Percentiles rank a stretch among this genome's conserved stretches.
phyloP scores from a whole-genome alignment of 2,329 filamentous ascomycete species.

The Colletotrichum sp. region DNA sequence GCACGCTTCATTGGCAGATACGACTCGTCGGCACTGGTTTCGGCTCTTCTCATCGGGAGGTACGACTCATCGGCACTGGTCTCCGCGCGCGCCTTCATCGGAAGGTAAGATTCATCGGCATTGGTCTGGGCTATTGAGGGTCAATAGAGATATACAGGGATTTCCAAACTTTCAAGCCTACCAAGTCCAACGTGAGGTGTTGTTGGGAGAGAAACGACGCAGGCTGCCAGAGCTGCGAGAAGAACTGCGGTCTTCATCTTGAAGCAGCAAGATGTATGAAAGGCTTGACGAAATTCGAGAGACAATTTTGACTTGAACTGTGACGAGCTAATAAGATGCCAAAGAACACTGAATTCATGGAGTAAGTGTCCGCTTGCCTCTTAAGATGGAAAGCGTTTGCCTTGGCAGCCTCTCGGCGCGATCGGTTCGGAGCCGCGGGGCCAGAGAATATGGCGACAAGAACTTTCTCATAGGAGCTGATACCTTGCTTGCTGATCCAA shows the following conservation, averaged over 20 bases:
- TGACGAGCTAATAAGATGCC: too few species aligned
- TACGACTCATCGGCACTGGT: slow-evolving; percentile 13
- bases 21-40: slow-evolving; percentile 2
- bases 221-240: neutral
- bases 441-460: neutral
- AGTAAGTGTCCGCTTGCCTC: neutral
- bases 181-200: neutral
- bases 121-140: neutral
- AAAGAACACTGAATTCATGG: neutral
- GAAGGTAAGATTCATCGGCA: slow-evolving; percentile 13
- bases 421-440: neutral
- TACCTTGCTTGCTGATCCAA: neutral
- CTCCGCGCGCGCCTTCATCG: slow-evolving; percentile 2
- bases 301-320: neutral
- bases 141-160: neutral
- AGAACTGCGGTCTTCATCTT: slow-evolving; percentile 5
- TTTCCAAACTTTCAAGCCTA: neutral
- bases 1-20: neutral
- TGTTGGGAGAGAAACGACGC: neutral
- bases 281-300: neutral
- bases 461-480: neutral
- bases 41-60: neutral
- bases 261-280: neutral
- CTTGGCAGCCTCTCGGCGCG: neutral
- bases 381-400: neutral